These are phyloP conservation scores for Elongisporangium undulatum DNA, from an alignment of 352 stramenopile genomes.

Conservation along the genomic window DNA sequence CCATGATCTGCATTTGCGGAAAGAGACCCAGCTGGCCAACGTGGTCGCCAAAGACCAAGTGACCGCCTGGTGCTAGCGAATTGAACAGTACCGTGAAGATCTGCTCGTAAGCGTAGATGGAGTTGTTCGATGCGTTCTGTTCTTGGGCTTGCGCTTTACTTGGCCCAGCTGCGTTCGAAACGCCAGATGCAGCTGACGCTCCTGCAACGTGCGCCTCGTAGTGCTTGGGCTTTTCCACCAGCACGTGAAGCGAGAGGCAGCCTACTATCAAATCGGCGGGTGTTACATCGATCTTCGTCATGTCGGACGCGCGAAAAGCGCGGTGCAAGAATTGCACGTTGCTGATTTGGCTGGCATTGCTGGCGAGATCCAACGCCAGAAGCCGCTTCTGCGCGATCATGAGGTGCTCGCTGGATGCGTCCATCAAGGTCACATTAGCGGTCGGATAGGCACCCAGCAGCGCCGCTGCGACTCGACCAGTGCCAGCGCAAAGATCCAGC, in stretches of 20 bases:
- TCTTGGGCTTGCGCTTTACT: not conserved
- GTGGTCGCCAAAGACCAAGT: constrained; percentile 69
- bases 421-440: constrained; percentile 44
- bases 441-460: constrained; percentile 62
- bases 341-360: not conserved
- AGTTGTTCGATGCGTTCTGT: not conserved
- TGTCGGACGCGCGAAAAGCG: constrained; percentile 11
- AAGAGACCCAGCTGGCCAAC: constrained; percentile 66
- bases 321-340: constrained; percentile 23
- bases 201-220: constrained; percentile 16
- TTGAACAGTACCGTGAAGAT: constrained; percentile 53
- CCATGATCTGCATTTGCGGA: constrained; percentile 49
- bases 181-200: not conserved
- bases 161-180: not conserved
- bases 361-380: not conserved
- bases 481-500: constrained; percentile 67
- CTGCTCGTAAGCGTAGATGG: constrained; percentile 26
- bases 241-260: constrained; percentile 66
- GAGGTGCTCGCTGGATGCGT: constrained; percentile 50
- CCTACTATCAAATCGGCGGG: constrained; percentile 54
- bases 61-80: constrained; percentile 51
- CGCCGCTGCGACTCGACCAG: constrained; percentile 42
- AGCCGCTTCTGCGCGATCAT: constrained; percentile 46
- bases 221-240: constrained; percentile 47
- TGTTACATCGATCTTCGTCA: constrained; percentile 16